A percentile compares a stretch with the other conserved stretches of the same genome.
phyloP scores from a whole-genome alignment of 2,329 filamentous ascomycete genomes.

The Arthroderma sp. region DNA sequence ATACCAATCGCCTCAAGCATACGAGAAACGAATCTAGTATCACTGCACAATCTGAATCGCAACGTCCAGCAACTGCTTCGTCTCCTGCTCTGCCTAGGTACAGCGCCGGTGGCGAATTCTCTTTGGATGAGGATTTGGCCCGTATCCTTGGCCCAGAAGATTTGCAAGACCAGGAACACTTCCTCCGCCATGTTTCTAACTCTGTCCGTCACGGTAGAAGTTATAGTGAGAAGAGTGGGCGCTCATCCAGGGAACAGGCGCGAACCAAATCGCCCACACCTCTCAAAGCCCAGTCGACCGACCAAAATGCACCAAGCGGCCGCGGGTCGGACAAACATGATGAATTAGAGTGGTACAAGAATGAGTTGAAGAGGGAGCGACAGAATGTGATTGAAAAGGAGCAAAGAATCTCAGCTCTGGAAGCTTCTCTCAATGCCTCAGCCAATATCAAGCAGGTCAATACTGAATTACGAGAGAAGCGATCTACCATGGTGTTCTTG shows the following conservation, averaged over 20 bases:
- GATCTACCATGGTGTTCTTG: slow-evolving; percentile 86
- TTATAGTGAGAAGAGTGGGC: slow-evolving; percentile 56
- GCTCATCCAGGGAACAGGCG: slow-evolving; percentile 46
- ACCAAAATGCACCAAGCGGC: slow-evolving; percentile 61
- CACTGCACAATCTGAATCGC: slow-evolving; percentile 26
- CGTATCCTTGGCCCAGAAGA: slow-evolving; percentile 64
- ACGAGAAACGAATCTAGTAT: slow-evolving; percentile 37
- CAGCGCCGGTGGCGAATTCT: slow-evolving; percentile 73
- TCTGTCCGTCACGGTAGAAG: slow-evolving; percentile 86
- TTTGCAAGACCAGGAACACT: slow-evolving; percentile 50
- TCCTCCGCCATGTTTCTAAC: slow-evolving; percentile 80
- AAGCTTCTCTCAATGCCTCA: slow-evolving; percentile 44
- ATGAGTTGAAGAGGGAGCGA: slow-evolving; percentile 69
- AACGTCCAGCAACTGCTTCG: slow-evolving; percentile 33
- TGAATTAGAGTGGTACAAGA: slow-evolving; percentile 51
- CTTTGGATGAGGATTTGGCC: slow-evolving; percentile 90
- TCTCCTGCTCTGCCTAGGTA: slow-evolving; percentile 59
- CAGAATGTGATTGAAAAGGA: slow-evolving; percentile 77
- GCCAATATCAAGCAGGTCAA: slow-evolving; percentile 62
- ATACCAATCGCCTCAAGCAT: slow-evolving; percentile 13
- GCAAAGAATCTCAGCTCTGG: slow-evolving; percentile 70
- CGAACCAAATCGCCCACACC: slow-evolving; percentile 50
- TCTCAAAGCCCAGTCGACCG: slow-evolving; percentile 36
- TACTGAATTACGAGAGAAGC: slow-evolving; percentile 78
- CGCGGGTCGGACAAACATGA: slow-evolving; percentile 43